Evolutionary conservation across 805 yeast genomes (phyloP), one percentile per base, ranked within the genome.

Genomic region (Candida hispaniensis): DNA sequence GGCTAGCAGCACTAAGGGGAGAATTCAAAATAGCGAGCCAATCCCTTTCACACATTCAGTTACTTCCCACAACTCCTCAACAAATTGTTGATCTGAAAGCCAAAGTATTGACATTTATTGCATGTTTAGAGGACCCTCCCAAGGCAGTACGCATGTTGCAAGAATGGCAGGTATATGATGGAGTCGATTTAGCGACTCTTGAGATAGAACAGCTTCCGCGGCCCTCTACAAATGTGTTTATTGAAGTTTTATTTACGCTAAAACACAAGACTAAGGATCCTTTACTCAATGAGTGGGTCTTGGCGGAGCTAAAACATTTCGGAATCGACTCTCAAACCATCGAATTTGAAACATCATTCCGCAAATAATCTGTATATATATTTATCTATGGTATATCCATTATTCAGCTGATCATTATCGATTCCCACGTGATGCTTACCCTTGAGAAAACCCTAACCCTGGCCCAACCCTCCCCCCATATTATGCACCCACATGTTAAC

Each of bases 101-200:
- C 5, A 17, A 4, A 6, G 7, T n/a, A 13, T n/a, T n/a, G n/a
- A n/a, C n/a, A n/a, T n/a, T n/a, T n/a, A n/a, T n/a, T n/a, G n/a
- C n/a, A n/a, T n/a, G n/a, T n/a, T n/a, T n/a, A n/a, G n/a, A n/a
- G n/a, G n/a, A n/a, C n/a, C n/a, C n/a, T n/a, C n/a, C n/a, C n/a
- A 28, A 32, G n/a, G 36, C 28, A 3, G 11, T 32, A 4, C 10
- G 17, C 5, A n/a, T 32, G 3, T 4, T 32, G 4, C 36, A 32
- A 4, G 22, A 32, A 3, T 32, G 36, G 36, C 28, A 14, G 7
- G 28, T 28, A 4, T 32, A 13, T 8, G 36, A 32, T 18, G 36
- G 36, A 12, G 14, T 8, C 3, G 36, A 32, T 17, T 14, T 32
- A 11, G 28, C 28, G 7, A 23, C 28, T 7, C 14, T 32, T 11